phyloP scores from a whole-genome alignment of 768 basidiomycete genomes.

The Paxillus ammoniavirescens region DNA sequence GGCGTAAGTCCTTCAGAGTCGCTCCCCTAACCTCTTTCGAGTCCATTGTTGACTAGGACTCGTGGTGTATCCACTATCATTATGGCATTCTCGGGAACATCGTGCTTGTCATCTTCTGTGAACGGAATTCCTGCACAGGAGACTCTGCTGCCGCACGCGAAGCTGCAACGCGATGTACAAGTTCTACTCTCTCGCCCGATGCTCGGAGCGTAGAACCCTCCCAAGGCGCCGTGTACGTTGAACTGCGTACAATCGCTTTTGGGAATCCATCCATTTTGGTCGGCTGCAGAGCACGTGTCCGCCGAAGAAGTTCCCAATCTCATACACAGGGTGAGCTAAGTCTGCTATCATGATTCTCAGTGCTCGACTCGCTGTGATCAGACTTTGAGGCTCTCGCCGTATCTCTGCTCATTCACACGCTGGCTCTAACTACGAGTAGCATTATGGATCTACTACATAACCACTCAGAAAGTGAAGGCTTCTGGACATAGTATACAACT shows the following conservation, averaged over 20 bases:
- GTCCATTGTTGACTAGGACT: conserved; percentile 43
- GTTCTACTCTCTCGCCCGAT: conserved; percentile 4
- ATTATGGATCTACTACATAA: too few species aligned
- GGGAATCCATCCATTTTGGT: conserved; percentile 14
- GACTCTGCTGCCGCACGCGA: conserved; percentile 9
- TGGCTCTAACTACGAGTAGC: too few species aligned
- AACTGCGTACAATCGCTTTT: background rate
- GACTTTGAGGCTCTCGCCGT: too few species aligned
- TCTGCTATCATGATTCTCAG: too few species aligned
- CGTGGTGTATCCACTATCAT: conserved; percentile 34
- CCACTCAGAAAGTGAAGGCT: too few species aligned
- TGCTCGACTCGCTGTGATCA: too few species aligned
- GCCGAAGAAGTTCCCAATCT: background rate
- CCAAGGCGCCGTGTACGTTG: background rate
- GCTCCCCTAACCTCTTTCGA: conserved; percentile 6
- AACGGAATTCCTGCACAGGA: conserved; percentile 24
- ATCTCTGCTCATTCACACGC: too few species aligned
- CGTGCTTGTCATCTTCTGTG: conserved; percentile 18
- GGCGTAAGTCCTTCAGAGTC: conserved; percentile 7
- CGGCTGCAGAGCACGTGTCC: background rate
- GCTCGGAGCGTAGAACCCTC: background rate
- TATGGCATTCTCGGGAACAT: conserved; percentile 4
- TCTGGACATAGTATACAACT: too few species aligned
- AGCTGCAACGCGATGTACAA: conserved; percentile 10
- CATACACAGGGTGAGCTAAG: background rate